Evolutionary conservation across 2,329 filamentous ascomycete species (phyloP).

Genomic region (Fusarium sp.): DNA sequence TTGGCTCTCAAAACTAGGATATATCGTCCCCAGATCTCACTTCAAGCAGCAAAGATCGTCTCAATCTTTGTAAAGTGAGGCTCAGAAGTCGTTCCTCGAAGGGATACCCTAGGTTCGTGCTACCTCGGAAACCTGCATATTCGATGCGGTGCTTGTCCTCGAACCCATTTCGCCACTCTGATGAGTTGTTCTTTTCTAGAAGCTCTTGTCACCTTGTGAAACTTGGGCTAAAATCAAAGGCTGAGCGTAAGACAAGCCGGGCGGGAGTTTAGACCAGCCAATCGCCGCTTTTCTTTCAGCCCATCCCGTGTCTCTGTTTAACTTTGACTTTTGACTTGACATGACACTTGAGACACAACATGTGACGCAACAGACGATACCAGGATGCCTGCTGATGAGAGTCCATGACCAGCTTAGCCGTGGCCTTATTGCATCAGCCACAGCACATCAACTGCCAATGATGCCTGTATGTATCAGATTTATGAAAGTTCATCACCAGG

Average conservation of each 20-base stretch:
- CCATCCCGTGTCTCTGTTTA: not conserved
- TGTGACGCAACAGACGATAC: conserved; percentile 25
- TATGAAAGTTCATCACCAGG: not conserved
- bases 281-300: conserved; percentile 9
- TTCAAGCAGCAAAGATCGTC: conserved; percentile 6
- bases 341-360: conserved; percentile 5
- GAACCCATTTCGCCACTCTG: conserved; percentile 21
- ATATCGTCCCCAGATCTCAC: not conserved
- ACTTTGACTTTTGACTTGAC: conserved; percentile 1
- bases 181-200: conserved; percentile 31
- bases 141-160: conserved; percentile 9
- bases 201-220: conserved; percentile 14
- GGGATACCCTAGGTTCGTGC: conserved; percentile 4
- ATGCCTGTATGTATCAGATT: not conserved
- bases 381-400: conserved; percentile 21
- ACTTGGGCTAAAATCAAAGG: not conserved
- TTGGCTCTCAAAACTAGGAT: not conserved
- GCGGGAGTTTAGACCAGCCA: conserved; percentile 13
- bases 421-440: conserved; percentile 9
- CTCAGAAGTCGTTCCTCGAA: conserved; percentile 3
- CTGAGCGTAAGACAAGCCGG: conserved; percentile 4
- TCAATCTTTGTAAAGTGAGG: conserved; percentile 5
- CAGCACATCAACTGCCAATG: not conserved
- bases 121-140: conserved; percentile 12
- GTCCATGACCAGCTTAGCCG: conserved; percentile 27